These are phyloP conservation scores for Periglandula ipomoeae DNA, from an alignment of 2,329 filamentous ascomycete species.

Conservation along the genomic window DNA sequence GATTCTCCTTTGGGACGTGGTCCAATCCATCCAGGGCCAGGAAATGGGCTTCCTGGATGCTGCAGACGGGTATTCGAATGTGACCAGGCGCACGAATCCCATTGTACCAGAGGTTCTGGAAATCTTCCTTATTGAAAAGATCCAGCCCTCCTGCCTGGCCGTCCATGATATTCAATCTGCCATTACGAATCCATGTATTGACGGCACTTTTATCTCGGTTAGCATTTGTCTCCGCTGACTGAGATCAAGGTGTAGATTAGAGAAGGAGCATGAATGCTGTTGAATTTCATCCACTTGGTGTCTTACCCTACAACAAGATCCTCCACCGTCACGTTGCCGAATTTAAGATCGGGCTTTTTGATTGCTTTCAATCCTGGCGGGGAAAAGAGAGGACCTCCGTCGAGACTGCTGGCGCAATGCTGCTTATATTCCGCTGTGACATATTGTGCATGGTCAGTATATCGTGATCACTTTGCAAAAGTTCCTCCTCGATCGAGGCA, in stretches of 20 bases:
- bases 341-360: background rate
- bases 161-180: background rate
- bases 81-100: background rate
- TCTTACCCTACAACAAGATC: constrained; percentile 3
- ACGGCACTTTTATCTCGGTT: background rate
- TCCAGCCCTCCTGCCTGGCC: background rate
- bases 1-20: background rate
- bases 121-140: background rate
- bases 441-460: background rate
- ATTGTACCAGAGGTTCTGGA: background rate
- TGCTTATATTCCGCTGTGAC: background rate
- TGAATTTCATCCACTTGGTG: background rate
- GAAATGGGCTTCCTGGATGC: background rate
- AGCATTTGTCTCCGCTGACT: background rate
- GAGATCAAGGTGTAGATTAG: background rate
- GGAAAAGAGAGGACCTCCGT: background rate
- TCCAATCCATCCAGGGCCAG: background rate
- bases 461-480: no score
- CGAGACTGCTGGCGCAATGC: background rate
- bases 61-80: background rate
- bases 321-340: background rate
- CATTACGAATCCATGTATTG: background rate
- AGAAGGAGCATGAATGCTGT: background rate
- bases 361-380: background rate
- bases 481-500: no score